These are phyloP conservation scores for Aquilaria sinensis DNA, from an alignment of 345 rosid species.

Conservation along the genomic window DNA sequence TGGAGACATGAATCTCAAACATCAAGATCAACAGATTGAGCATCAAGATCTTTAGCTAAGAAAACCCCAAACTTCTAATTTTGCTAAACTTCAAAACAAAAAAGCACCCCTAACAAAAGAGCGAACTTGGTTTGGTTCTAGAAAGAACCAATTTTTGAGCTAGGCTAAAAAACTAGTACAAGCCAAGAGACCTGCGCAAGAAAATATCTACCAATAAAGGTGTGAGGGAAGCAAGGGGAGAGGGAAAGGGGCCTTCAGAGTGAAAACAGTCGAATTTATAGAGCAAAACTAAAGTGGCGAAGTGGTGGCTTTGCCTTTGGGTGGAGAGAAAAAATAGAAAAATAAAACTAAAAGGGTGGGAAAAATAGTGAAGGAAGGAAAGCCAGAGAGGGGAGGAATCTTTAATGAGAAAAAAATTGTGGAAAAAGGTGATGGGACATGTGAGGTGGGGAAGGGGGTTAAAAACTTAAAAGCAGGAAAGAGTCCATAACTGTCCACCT, in stretches of 20 bases:
- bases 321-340: neutral
- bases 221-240: conserved; percentile 1
- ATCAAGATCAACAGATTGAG: conserved; percentile 55
- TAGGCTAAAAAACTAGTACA: neutral
- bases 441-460: conserved; percentile 23
- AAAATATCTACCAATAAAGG: conserved; percentile 1
- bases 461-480: neutral
- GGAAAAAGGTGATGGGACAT: conserved; percentile 39
- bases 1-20: conserved; percentile 98
- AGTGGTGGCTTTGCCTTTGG: conserved; percentile 11
- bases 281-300: conserved; percentile 16
- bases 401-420: conserved; percentile 8
- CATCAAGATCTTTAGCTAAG: conserved; percentile 41
- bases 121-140: conserved; percentile 2
- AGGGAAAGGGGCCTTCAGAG: conserved; percentile 14
- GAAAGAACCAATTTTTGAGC: neutral
- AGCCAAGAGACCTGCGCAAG: neutral
- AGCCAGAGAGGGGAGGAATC: conserved; percentile 17
- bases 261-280: conserved; percentile 36
- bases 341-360: neutral
- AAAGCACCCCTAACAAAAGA: neutral
- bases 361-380: neutral
- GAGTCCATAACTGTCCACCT: conserved; percentile 22
- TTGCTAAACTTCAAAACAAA: neutral
- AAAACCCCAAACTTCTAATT: neutral